Evolutionary conservation across 345 rosid genomes (phyloP).

Genomic region (Syzygium aqueum): DNA sequence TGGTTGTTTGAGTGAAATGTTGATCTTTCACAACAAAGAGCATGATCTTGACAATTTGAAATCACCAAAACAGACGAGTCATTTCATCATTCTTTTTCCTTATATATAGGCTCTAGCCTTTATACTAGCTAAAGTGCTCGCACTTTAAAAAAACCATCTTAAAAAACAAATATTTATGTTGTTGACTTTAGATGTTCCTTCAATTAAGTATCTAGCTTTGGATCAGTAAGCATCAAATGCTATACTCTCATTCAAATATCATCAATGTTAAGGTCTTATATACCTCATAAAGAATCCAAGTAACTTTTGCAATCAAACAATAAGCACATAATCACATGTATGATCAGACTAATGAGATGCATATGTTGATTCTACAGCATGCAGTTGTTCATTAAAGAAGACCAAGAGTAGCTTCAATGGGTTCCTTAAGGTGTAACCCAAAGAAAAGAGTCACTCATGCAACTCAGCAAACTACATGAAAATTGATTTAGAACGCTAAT

Average conservation of each 20-base stretch:
- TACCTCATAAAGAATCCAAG: not conserved
- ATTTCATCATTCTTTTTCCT: not conserved
- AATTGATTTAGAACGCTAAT: not conserved
- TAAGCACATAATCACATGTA: not conserved
- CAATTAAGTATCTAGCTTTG: not conserved
- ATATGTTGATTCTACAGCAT: not conserved
- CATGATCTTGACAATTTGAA: not conserved
- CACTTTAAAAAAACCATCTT: not conserved
- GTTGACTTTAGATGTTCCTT: not conserved
- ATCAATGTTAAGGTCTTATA: not conserved
- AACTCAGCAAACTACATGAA: not conserved
- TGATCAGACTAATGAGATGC: not conserved
- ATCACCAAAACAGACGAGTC: not conserved
- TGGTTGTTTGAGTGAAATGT: not conserved
- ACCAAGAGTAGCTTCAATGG: not conserved
- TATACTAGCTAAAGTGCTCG: not conserved
- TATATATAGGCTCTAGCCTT: not conserved
- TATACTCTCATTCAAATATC: not conserved
- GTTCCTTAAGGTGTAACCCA: not conserved
- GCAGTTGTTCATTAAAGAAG: not conserved
- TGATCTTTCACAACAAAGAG: not conserved
- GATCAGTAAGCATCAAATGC: not conserved
- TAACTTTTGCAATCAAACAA: not conserved
- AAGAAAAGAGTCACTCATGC: not conserved
- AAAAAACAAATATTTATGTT: no score